These are phyloP conservation scores for Pseudisothecium myosuroides DNA, from an alignment of 225 moss, liverwort and hornwort genomes.

Conservation along the genomic window DNA sequence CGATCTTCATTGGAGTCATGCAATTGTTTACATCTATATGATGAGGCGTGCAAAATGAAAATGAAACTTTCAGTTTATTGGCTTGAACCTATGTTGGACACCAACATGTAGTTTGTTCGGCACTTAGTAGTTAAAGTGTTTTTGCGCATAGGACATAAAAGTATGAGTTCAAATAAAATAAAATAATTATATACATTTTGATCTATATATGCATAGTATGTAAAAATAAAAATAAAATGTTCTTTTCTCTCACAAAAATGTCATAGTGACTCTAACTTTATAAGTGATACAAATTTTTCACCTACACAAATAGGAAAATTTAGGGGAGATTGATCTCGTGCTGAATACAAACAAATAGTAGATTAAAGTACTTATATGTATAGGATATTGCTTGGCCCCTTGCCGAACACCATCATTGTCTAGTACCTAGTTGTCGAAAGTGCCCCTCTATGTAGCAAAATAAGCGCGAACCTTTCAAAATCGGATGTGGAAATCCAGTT, in stretches of 20 bases:
- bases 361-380: neutral
- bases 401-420: fast-evolving
- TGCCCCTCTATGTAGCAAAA: neutral
- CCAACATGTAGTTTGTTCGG: fast-evolving
- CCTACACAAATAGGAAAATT: neutral
- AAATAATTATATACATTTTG: neutral
- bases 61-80: neutral
- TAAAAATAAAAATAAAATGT: neutral
- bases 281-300: fast-evolving
- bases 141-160: neutral
- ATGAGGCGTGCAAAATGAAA: fast-evolving
- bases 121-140: neutral
- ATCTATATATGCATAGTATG: fast-evolving
- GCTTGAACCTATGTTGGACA: fast-evolving
- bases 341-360: neutral
- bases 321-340: neutral
- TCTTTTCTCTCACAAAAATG: neutral
- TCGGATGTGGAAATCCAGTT: neutral
- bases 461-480: neutral
- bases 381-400: neutral
- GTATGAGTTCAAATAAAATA: neutral
- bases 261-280: neutral
- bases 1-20: neutral
- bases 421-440: neutral
- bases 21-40: neutral